Percentiles rank a stretch among this genome's conserved stretches.
phyloP scores from a whole-genome alignment of 345 rosid genomes.

The Eucalyptus globulus region DNA sequence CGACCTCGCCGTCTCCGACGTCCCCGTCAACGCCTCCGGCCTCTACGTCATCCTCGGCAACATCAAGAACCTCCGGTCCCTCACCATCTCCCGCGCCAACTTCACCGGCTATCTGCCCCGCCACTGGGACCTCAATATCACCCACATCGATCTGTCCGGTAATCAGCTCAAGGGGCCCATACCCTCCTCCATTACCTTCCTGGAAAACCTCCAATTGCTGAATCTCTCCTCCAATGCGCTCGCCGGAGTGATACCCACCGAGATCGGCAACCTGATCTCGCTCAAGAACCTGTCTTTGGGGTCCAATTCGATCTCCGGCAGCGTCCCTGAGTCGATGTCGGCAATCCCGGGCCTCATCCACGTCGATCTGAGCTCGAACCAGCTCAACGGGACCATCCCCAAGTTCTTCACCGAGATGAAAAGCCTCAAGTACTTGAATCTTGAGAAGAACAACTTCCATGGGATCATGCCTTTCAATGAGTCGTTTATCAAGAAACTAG shows the following conservation, averaged over 20 bases:
- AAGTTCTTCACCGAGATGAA: constrained; percentile 57
- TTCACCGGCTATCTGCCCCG: constrained; percentile 55
- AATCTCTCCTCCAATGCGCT: constrained; percentile 56
- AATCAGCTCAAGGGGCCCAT: constrained; percentile 60
- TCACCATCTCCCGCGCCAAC: constrained; percentile 58
- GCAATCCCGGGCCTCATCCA: constrained; percentile 58
- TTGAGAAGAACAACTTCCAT: constrained; percentile 55
- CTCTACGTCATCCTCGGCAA: constrained; percentile 71
- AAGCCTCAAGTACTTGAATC: constrained; percentile 56
- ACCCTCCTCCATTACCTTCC: constrained; percentile 56
- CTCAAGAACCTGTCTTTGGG: constrained; percentile 58
- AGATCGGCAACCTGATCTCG: constrained; percentile 56
- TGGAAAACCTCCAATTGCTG: constrained; percentile 48
- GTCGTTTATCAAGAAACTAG: constrained; percentile 46
- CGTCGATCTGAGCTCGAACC: constrained; percentile 82
- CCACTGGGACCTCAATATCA: constrained; percentile 35
- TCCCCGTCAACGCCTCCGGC: constrained; percentile 56
- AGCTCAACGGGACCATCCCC: constrained; percentile 85
- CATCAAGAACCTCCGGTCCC: constrained; percentile 39
- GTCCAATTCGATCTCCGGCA: constrained; percentile 74
- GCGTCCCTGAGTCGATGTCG: constrained; percentile 70
- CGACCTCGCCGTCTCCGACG: constrained; percentile 50
- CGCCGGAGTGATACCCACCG: constrained; percentile 54
- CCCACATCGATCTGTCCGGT: constrained; percentile 71
- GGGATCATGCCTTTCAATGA: constrained; percentile 85